A percentile compares a stretch with the other conserved stretches of the same genome.
These are phyloP conservation scores for Apophysomyces variabilis DNA, from an alignment of 371 early-diverging fungal genomes.

Conservation along the genomic window DNA sequence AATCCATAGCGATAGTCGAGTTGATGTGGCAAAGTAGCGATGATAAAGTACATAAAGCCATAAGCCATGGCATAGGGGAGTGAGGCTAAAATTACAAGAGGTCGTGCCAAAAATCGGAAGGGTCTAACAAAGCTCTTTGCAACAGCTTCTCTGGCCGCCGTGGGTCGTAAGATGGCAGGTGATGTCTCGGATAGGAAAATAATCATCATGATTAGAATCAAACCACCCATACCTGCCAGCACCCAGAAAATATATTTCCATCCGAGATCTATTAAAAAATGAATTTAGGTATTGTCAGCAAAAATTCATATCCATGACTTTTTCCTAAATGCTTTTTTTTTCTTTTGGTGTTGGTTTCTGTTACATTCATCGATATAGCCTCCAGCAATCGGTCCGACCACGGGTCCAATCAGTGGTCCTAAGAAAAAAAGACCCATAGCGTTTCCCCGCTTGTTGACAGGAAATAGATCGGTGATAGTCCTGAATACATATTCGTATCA, in stretches of 20 bases:
- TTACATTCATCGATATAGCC: conserved; percentile 52
- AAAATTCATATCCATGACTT: background rate
- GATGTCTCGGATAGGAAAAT: conserved; percentile 73
- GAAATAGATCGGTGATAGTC: conserved; percentile 40
- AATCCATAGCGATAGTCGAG: conserved; percentile 32
- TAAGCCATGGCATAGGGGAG: conserved; percentile 59
- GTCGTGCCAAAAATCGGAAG: conserved; percentile 43
- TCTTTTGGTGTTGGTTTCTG: background rate
- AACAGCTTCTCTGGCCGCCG: conserved; percentile 16
- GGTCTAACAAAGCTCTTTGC: conserved; percentile 46
- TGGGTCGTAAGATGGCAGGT: conserved; percentile 18
- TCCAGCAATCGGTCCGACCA: conserved; percentile 50
- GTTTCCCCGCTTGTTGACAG: conserved; percentile 48
- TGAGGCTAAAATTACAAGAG: conserved; percentile 50
- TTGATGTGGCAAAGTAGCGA: conserved; percentile 42
- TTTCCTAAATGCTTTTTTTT: no score
- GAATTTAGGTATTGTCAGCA: background rate
- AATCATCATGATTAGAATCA: conserved; percentile 59
- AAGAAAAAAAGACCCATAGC: conserved; percentile 66
- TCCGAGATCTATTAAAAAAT: conserved; percentile 52
- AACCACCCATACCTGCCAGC: conserved; percentile 58
- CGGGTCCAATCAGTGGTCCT: conserved; percentile 63
- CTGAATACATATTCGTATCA: conserved; percentile 18
- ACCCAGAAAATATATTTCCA: conserved; percentile 76
- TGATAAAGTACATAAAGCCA: conserved; percentile 56